A percentile compares a stretch with the other conserved stretches of the same genome.
phyloP scores from a whole-genome alignment of 2,329 filamentous ascomycete species.

The Venturia oleaginea region DNA sequence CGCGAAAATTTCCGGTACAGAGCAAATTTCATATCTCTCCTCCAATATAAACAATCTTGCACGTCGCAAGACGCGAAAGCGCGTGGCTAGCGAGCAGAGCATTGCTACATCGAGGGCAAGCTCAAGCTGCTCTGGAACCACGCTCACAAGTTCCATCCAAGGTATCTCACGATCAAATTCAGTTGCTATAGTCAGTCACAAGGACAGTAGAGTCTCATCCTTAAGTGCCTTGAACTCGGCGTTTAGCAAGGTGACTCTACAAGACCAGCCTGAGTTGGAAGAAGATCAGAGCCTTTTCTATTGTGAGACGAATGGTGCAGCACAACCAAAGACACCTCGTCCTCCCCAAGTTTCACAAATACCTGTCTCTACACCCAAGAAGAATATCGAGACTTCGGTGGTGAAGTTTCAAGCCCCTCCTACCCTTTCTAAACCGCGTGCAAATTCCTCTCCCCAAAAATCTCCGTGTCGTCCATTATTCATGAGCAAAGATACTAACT shows the following conservation, averaged over 20 bases:
- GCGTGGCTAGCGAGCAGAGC: neutral
- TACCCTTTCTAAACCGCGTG: slow-evolving; percentile 16
- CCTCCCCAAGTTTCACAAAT: neutral
- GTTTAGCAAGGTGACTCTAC: neutral
- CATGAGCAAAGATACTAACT: slow-evolving; percentile 67
- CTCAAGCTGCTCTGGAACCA: slow-evolving; percentile 1
- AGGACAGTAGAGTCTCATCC: neutral
- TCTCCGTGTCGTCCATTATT: slow-evolving; percentile 39
- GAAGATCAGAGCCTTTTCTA: slow-evolving; percentile 6
- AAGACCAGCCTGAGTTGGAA: slow-evolving; percentile 6
- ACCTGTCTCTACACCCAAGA: slow-evolving; percentile 3
- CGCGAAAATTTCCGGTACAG: neutral
- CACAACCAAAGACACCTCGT: slow-evolving; percentile 3
- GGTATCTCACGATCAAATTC: slow-evolving; percentile 5
- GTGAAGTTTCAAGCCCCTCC: neutral
- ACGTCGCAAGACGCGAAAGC: neutral
- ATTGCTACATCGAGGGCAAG: neutral
- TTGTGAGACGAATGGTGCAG: slow-evolving; percentile 4
- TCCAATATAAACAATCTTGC: neutral
- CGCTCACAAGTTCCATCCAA: neutral
- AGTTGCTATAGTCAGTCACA: slow-evolving; percentile 1
- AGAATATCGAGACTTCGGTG: neutral
- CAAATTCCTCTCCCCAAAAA: slow-evolving; percentile 29
- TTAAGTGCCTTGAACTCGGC: neutral
- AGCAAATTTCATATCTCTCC: neutral